A percentile compares a stretch with the other conserved stretches of the same genome.
phyloP scores from a whole-genome alignment of 331 rosid species.

The Cydonia oblonga region DNA sequence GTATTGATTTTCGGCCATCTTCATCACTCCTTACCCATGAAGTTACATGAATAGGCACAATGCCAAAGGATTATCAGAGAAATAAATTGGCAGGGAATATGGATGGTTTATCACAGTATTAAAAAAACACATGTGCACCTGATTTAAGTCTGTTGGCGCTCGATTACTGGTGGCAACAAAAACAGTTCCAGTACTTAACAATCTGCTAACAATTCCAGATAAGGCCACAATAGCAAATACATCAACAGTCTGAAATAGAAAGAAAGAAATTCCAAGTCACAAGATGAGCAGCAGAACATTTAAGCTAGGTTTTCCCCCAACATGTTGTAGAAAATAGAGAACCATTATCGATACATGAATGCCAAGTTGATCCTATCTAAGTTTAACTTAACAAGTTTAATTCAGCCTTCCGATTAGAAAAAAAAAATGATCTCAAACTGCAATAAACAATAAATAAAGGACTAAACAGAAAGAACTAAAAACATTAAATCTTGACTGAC shows the following conservation, averaged over 20 bases:
- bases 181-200: constrained; percentile 79
- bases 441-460: too few species aligned
- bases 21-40: not conserved
- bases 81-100: not conserved
- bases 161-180: constrained; percentile 95
- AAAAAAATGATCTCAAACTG: too few species aligned
- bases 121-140: constrained; percentile 29
- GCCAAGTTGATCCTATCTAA: not conserved
- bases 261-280: constrained; percentile 23
- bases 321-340: not conserved
- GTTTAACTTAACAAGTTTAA: too few species aligned
- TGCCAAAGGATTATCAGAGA: not conserved
- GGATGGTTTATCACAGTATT: not conserved
- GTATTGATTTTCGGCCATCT: not conserved
- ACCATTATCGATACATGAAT: not conserved
- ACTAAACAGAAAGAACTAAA: too few species aligned
- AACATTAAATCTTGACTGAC: too few species aligned
- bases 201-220: constrained; percentile 95
- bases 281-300: not conserved
- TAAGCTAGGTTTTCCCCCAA: not conserved
- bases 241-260: constrained; percentile 92
- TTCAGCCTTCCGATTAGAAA: too few species aligned
- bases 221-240: constrained; percentile 98
- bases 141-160: constrained; percentile 78
- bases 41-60: not conserved